A percentile compares a stretch with the other conserved stretches of the same genome.
Conservation (phyloP, 225 moss, liverwort and hornwort species). For the Thuidium tamariscinum region DNA sequence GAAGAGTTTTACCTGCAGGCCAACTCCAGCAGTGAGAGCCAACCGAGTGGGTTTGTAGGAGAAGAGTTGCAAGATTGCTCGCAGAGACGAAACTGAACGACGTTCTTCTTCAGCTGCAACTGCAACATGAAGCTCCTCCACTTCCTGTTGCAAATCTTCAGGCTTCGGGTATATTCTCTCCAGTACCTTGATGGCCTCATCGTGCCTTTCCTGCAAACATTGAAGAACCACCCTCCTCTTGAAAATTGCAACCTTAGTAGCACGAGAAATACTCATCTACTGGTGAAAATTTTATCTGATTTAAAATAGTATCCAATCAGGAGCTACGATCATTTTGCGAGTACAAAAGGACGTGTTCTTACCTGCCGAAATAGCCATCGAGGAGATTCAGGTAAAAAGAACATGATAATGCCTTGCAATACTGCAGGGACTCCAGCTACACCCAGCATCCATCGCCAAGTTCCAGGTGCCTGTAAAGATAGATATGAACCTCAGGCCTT, state of each 20-base stretch:
- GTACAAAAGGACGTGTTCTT: no score
- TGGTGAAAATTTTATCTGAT: background rate
- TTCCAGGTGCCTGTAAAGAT: no score
- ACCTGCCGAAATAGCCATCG: conserved; percentile 93
- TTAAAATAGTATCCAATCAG: background rate
- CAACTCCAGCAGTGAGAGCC: conserved; percentile 81
- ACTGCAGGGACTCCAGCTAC: conserved; percentile 71
- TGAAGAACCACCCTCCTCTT: background rate
- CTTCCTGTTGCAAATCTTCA: conserved; percentile 47
- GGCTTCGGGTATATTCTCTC: conserved; percentile 51
- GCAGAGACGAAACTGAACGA: background rate
- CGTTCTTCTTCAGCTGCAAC: conserved; percentile 32
- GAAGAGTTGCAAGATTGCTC: conserved; percentile 23
- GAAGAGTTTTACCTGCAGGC: conserved; percentile 50
- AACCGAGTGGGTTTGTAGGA: conserved; percentile 54
- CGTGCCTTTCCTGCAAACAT: conserved; percentile 28
- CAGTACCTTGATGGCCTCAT: conserved; percentile 41
- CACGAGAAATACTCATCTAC: background rate
- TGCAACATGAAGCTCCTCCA: conserved; percentile 39
- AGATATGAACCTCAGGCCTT: conserved; percentile 48
- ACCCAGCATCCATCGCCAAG: conserved; percentile 99
- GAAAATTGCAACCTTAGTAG: background rate
- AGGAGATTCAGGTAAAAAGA: conserved; percentile 86
- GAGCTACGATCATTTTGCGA: background rate
- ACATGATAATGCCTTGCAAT: conserved; percentile 60